phyloP scores from a whole-genome alignment of 352 stramenopile genomes.

The Blastocystis sp. region DNA sequence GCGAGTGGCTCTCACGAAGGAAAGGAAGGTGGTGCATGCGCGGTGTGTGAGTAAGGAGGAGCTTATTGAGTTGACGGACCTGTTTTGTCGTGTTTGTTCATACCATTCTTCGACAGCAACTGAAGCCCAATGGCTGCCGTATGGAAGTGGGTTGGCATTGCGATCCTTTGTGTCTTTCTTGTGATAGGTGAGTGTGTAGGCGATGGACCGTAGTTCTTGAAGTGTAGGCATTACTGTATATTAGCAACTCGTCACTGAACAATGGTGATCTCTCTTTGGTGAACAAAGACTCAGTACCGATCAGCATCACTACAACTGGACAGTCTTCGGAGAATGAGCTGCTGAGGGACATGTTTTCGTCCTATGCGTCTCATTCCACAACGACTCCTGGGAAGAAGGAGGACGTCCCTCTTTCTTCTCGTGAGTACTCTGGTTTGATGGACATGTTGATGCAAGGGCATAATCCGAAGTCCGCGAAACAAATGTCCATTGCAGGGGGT shows the following conservation, averaged over 20 bases:
- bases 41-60: background rate
- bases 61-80: conserved; percentile 32
- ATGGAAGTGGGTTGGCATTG: background rate
- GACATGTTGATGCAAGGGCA: background rate
- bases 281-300: too few species aligned
- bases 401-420: too few species aligned
- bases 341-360: too few species aligned
- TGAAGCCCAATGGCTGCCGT: background rate
- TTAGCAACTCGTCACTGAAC: background rate
- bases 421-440: background rate
- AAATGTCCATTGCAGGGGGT: background rate
- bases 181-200: background rate
- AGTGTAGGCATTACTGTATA: background rate
- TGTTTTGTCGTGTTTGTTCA: conserved; percentile 48
- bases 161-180: background rate
- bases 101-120: too few species aligned
- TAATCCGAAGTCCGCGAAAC: background rate
- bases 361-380: too few species aligned
- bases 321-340: too few species aligned
- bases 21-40: background rate
- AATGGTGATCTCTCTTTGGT: too few species aligned
- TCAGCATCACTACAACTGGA: too few species aligned
- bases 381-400: too few species aligned
- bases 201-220: too few species aligned
- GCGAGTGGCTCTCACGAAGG: background rate